Conservation (phyloP, 495 filamentous ascomycete species). For the Penicillium goetzii region DNA sequence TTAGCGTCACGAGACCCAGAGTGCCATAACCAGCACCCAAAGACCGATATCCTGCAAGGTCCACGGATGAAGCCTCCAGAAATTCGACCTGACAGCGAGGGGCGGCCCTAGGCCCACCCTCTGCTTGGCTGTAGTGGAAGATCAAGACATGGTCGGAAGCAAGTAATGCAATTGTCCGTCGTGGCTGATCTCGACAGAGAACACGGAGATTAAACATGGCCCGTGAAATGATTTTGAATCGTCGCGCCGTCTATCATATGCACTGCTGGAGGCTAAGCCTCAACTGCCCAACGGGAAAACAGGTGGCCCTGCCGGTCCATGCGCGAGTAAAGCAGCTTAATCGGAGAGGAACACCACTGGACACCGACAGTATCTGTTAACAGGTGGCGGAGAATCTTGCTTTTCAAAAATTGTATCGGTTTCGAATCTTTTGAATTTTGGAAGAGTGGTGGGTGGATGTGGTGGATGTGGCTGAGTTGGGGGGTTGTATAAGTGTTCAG, state of each 20-base stretch:
- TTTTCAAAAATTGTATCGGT: background rate
- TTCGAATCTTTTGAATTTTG: background rate
- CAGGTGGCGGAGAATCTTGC: background rate
- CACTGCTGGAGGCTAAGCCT: slow-evolving; percentile 15
- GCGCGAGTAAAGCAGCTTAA: background rate
- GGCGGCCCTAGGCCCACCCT: slow-evolving; percentile 50
- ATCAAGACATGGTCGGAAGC: slow-evolving; percentile 79
- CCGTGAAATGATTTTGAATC: slow-evolving; percentile 5
- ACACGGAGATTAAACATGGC: slow-evolving; percentile 49
- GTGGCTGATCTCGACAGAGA: slow-evolving; percentile 66
- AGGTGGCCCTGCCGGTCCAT: slow-evolving; percentile 8
- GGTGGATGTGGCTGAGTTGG: background rate
- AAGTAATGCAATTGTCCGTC: slow-evolving; percentile 81
- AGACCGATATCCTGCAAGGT: slow-evolving; percentile 73
- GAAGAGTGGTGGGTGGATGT: background rate
- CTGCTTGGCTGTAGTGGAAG: slow-evolving; percentile 71
- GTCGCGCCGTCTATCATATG: slow-evolving; percentile 6
- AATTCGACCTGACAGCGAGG: slow-evolving; percentile 90
- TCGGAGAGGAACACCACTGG: background rate
- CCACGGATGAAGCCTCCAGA: slow-evolving; percentile 59
- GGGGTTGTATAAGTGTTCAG: background rate
- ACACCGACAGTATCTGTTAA: background rate
- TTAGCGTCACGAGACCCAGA: slow-evolving; percentile 84
- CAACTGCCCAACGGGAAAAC: slow-evolving; percentile 7
- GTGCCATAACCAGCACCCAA: slow-evolving; percentile 85